Base-by-base conservation (phyloP, 2,329 filamentous ascomycete species). In the Aureobasidium sp. region DNA sequence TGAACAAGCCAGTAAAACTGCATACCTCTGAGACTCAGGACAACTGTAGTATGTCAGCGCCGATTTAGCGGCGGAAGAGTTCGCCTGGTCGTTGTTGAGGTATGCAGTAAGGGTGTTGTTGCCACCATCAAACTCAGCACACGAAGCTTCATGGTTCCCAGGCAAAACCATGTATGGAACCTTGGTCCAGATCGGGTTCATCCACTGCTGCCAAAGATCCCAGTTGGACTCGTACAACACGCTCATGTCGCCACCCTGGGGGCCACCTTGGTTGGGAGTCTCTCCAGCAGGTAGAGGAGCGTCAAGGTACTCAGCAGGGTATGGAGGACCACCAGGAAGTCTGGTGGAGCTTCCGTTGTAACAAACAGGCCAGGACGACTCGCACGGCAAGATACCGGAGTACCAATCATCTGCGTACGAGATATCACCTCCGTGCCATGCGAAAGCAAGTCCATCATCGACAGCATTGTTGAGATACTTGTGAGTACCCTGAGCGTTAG, bases 351-450 rank as follows among this genome's bases (percentile, higher is more conserved):
- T 71, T 44, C 75, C 75, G 53, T 78, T 77, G 62, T 77, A 79
- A 66, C 76, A 79, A 12, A 78, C 67, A 1, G 72, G 71, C 74
- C 74, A 77, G 58, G 68, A 47, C 49, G 67, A 63, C 40, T 66
- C 70, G 54, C 75, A 79, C 12, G 74, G 69, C 16, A 78, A 61
- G 49, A 78, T 75, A n/a, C 76, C 74, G 12, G 67, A 70, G 48
- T 71, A 75, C 74, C 73, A 77, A 60, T 76, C 72, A 58, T 77
- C 74, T 0, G 75, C 74, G 55, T 78, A 78, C 48, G 65, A 70
- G 53, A 78, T 65, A 56, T 78, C 75, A 44, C 76, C 75, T 32
- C 75, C 74, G 61, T 79, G 76, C 76, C 76, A 79, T 22, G 71
- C 72, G 58, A 79, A 78, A 3, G 70, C 70, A 16, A 69, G 57